Base-by-base conservation (phyloP, 441 rosid species). In the Erodium texanum region DNA sequence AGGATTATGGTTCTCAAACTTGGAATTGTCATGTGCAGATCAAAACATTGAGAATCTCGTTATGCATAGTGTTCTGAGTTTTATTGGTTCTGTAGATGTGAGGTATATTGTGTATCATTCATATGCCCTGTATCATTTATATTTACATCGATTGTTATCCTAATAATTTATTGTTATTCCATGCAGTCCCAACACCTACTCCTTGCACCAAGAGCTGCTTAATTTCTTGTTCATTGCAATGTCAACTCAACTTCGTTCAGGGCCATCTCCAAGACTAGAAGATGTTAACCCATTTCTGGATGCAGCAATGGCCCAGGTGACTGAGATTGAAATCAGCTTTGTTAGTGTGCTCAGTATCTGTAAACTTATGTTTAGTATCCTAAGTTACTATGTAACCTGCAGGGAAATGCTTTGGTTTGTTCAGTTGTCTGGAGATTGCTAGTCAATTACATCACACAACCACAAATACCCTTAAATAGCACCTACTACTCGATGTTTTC, bases 231-330 rank as follows among this genome's bases (percentile, higher is more conserved):
- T 89, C 62, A 81, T 90, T 68, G 86, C 90, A 1, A 88, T 94
- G 99, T 86, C 98, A 66, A 87, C 99, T 67, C 98, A 94, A 79
- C 98, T 94, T 77, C 89, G 79, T 52, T 89, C 83, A 45, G 93
- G 88, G n/a, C 93, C 96, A 66, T 76, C 92, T 45, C 96, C 93
- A 15, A 92, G 92, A 74, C 85, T 84, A 29, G 71, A 79, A 48
- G 95, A 92, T 80, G 83, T 76, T 22, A 89, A 92, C 68, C 97
- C 97, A 67, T 92, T 94, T 77, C 81, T 88, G 68, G 96, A 94
- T 68, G 96, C 96, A 34, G 95, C 93, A 70, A 87, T 90, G 93
- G 70, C 90, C 71, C 93, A 94, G 97, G 99, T 94, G 65, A 45
- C 54, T 15, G 54, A 45, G 74, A 32, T 36, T 70, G 43, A 64